These are phyloP conservation scores for Favolaschia claudopus DNA, from an alignment of 768 basidiomycete species.

Conservation along the genomic window DNA sequence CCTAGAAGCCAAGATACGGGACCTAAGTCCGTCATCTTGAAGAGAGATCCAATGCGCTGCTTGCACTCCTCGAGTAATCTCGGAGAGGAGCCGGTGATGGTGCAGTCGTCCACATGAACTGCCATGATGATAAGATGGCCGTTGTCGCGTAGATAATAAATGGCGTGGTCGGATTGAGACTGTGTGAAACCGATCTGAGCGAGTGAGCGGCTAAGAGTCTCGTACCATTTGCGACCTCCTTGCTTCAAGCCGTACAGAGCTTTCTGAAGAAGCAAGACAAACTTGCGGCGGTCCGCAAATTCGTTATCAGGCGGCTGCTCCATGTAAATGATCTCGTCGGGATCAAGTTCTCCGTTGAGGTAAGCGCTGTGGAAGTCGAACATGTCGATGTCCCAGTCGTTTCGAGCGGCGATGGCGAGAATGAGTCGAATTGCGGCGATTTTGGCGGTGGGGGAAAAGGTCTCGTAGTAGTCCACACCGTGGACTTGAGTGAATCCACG, in stretches of 20 bases:
- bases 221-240: conserved; percentile 37
- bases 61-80: conserved; percentile 21
- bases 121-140: conserved; percentile 12
- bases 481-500: conserved; percentile 48
- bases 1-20: conserved; percentile 34
- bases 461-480: conserved; percentile 49
- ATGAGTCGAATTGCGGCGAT: conserved; percentile 30
- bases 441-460: conserved; percentile 40
- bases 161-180: conserved; percentile 11
- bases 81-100: conserved; percentile 27
- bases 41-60: neutral
- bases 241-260: conserved; percentile 29
- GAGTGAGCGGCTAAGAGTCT: conserved; percentile 13
- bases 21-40: conserved; percentile 33
- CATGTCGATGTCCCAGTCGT: conserved; percentile 27
- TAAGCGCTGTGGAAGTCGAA: conserved; percentile 28
- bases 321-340: conserved; percentile 35
- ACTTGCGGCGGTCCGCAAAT: conserved; percentile 32
- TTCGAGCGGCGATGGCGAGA: conserved; percentile 38
- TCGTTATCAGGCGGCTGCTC: conserved; percentile 26
- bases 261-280: neutral
- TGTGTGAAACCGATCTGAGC: conserved; percentile 4
- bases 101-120: conserved; percentile 29
- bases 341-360: conserved; percentile 30
- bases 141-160: conserved; percentile 11